Evolutionary conservation across 352 stramenopile genomes (phyloP).

Genomic region (Globisporangium cederbergense): DNA sequence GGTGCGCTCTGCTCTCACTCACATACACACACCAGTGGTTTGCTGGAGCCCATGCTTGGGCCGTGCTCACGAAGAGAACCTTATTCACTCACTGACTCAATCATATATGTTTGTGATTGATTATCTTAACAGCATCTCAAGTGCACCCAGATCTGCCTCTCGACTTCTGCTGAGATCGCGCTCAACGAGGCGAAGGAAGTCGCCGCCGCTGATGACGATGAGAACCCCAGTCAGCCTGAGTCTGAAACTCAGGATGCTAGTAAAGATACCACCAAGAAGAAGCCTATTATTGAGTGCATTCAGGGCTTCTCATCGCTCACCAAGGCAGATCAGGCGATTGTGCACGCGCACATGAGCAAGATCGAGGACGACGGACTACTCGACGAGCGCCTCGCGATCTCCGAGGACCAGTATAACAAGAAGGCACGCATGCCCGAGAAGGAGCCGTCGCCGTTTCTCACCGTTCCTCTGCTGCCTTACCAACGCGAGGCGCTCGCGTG

Average conservation of each 20-base stretch:
- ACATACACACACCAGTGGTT: no score
- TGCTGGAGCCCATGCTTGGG: neutral
- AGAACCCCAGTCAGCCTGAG: slow-evolving; percentile 8
- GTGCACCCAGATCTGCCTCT: slow-evolving; percentile 43
- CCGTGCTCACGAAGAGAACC: no score
- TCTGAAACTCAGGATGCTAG: slow-evolving; percentile 7
- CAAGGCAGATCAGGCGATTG: slow-evolving; percentile 37
- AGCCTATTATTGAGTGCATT: slow-evolving; percentile 33
- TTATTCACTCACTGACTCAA: no score
- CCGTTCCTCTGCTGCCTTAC: slow-evolving; percentile 95
- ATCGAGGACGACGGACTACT: slow-evolving; percentile 48
- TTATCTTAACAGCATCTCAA: slow-evolving; percentile 27
- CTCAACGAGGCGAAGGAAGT: neutral
- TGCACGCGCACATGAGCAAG: slow-evolving; percentile 53
- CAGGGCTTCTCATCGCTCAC: slow-evolving; percentile 40
- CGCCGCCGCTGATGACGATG: neutral
- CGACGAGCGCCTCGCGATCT: slow-evolving; percentile 66
- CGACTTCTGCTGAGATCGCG: slow-evolving; percentile 4
- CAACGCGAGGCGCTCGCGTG: slow-evolving; percentile 97
- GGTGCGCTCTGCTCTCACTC: slow-evolving; percentile 12
- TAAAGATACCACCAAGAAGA: slow-evolving; percentile 17
- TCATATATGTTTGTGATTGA: neutral
- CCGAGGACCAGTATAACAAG: slow-evolving; percentile 70
- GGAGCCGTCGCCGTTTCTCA: slow-evolving; percentile 73
- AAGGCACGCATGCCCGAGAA: slow-evolving; percentile 66